Evolutionary conservation across 1,284 basidiomycete species (phyloP).

Genomic region (Sanguinoderma infundibulare): DNA sequence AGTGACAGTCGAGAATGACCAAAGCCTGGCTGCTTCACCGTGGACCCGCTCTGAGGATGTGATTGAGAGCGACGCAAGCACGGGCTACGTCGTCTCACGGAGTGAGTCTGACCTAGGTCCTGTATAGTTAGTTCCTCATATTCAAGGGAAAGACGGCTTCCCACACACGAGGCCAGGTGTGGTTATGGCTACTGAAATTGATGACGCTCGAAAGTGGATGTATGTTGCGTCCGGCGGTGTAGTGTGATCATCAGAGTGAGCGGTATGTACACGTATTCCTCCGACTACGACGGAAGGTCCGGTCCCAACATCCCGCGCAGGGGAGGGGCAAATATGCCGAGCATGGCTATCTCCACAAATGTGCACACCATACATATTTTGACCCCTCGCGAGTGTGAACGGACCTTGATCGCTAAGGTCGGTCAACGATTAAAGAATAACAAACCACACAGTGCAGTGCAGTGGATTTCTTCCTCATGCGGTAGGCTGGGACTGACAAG

Average conservation of each 20-base stretch:
- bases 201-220: not conserved
- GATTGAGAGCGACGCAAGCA: not conserved
- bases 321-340: not conserved
- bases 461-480: conserved; percentile 3
- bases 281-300: not conserved
- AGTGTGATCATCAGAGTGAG: conserved; percentile 9
- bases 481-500: not conserved
- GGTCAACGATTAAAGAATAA: too few relatives aligned
- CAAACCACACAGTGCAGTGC: not conserved
- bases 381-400: not conserved
- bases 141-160: too few relatives aligned
- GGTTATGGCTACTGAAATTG: not conserved
- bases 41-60: not conserved
- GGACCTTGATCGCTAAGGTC: too few relatives aligned
- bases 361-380: not conserved
- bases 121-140: too few relatives aligned
- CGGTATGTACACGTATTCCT: not conserved
- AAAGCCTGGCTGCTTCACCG: not conserved
- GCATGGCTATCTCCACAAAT: not conserved
- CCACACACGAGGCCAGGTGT: not conserved
- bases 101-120: too few relatives aligned
- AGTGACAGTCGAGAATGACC: not conserved
- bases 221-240: not conserved
- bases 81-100: not conserved
- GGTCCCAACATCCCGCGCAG: not conserved